Evolutionary conservation across 345 rosid genomes (phyloP).

Genomic region (Euphorbia pulcherrima): DNA sequence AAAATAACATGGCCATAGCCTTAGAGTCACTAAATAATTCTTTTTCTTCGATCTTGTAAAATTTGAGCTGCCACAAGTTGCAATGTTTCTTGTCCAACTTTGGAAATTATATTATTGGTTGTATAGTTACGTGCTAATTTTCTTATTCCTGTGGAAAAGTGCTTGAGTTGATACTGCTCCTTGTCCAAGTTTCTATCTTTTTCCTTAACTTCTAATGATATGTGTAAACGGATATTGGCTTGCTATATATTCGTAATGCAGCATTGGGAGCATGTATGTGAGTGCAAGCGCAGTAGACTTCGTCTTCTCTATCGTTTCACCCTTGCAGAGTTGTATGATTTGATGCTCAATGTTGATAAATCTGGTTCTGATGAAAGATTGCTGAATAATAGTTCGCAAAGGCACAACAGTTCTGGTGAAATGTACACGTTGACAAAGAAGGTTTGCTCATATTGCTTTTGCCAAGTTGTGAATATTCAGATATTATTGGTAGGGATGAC

Average conservation of each 20-base stretch:
- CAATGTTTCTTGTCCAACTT: background rate
- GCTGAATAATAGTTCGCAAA: conserved; percentile 31
- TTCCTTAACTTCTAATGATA: background rate
- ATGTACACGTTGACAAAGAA: conserved; percentile 44
- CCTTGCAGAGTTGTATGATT: conserved; percentile 60
- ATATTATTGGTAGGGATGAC: background rate
- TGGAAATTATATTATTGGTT: background rate
- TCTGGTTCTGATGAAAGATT: conserved; percentile 31
- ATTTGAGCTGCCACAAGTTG: background rate
- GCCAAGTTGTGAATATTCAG: background rate
- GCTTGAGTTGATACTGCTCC: background rate
- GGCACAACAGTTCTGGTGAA: conserved; percentile 39
- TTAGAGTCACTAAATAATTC: background rate
- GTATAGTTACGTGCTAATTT: background rate
- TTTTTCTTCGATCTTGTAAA: background rate
- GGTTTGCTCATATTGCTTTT: conserved; percentile 38
- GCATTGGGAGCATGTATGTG: conserved; percentile 92
- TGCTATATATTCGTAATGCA: conserved; percentile 37
- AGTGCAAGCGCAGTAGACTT: conserved; percentile 64
- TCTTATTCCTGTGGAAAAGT: background rate
- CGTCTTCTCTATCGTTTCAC: conserved; percentile 74
- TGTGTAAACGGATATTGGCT: background rate
- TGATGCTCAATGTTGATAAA: conserved; percentile 45
- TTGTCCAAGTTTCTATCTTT: background rate
- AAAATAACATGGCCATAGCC: too few relatives aligned